Evolutionary conservation across 352 stramenopile genomes (phyloP).

Genomic region (Phytophthora megakarya): DNA sequence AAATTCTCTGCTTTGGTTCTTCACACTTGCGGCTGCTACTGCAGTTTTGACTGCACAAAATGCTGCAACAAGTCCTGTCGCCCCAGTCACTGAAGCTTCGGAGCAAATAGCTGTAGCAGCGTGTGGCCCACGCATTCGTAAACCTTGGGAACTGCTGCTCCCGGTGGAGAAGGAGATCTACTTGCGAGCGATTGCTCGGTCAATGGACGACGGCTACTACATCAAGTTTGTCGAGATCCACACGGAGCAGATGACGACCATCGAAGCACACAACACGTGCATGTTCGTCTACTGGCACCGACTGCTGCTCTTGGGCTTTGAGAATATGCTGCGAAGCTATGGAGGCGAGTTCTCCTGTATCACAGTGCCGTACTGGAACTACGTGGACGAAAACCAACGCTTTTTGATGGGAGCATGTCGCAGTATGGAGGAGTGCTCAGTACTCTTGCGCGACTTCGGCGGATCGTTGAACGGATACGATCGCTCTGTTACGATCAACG

Average conservation of each 20-base stretch:
- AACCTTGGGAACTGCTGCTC: conserved; percentile 72
- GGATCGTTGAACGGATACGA: conserved; percentile 48
- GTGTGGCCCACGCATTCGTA: conserved; percentile 77
- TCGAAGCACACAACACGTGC: conserved; percentile 83
- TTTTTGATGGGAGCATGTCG: conserved; percentile 63
- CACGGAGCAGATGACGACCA: conserved; percentile 81
- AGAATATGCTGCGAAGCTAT: conserved; percentile 86
- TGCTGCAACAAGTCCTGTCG: neutral
- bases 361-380: conserved; percentile 90
- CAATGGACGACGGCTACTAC: conserved; percentile 86
- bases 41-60: conserved; percentile 23
- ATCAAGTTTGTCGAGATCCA: conserved; percentile 90
- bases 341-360: conserved; percentile 84
- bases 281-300: conserved; percentile 92
- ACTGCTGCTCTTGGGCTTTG: conserved; percentile 76
- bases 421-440: conserved; percentile 78
- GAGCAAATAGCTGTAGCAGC: conserved; percentile 32
- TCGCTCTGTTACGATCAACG: conserved; percentile 67
- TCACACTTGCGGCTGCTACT: conserved; percentile 12
- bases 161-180: conserved; percentile 75
- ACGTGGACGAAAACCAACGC: conserved; percentile 78
- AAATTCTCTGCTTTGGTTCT: neutral
- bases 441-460: conserved; percentile 71
- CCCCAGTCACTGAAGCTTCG: conserved; percentile 25
- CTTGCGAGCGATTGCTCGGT: conserved; percentile 64